phyloP scores from a whole-genome alignment of 1,139 yeast species.

The Yamadazyma sp. region DNA sequence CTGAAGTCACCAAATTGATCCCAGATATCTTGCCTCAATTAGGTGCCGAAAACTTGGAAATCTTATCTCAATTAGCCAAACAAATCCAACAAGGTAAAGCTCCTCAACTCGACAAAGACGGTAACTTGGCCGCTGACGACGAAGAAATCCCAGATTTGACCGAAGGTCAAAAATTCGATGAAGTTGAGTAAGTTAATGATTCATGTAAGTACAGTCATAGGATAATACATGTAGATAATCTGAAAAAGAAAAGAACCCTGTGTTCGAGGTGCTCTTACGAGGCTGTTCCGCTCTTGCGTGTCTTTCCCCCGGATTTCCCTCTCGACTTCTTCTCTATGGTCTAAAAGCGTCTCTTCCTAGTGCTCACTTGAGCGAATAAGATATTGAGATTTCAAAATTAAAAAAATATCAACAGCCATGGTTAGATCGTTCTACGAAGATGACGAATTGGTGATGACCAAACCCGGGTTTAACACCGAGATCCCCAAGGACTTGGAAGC shows the following conservation, averaged over 20 bases:
- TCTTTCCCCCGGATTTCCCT: too few relatives aligned
- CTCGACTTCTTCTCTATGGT: too few relatives aligned
- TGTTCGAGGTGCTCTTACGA: too few relatives aligned
- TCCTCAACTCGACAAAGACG: constrained; percentile 43
- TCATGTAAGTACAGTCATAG: constrained; percentile 11
- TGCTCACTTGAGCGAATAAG: constrained; percentile 1
- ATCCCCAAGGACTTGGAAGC: constrained; percentile 35
- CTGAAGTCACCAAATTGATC: constrained; percentile 87
- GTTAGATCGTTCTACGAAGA: constrained; percentile 51
- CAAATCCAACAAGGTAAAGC: constrained; percentile 70
- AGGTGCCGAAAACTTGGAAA: constrained; percentile 93
- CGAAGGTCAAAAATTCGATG: constrained; percentile 93
- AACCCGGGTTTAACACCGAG: constrained; percentile 47
- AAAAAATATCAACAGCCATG: constrained; percentile 10
- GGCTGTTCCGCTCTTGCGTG: too few relatives aligned
- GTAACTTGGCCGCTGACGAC: constrained; percentile 54
- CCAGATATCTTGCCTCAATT: constrained; percentile 95
- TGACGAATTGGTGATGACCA: constrained; percentile 45
- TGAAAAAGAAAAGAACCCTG: background rate
- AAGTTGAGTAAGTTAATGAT: constrained; percentile 55
- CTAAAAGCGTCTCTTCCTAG: too few relatives aligned
- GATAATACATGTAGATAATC: constrained; percentile 17
- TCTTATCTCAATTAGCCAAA: constrained; percentile 87
- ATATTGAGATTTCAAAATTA: background rate
- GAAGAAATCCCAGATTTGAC: constrained; percentile 92